phyloP scores from a whole-genome alignment of 2,329 filamentous ascomycete species.

The Aspergillus sp. region DNA sequence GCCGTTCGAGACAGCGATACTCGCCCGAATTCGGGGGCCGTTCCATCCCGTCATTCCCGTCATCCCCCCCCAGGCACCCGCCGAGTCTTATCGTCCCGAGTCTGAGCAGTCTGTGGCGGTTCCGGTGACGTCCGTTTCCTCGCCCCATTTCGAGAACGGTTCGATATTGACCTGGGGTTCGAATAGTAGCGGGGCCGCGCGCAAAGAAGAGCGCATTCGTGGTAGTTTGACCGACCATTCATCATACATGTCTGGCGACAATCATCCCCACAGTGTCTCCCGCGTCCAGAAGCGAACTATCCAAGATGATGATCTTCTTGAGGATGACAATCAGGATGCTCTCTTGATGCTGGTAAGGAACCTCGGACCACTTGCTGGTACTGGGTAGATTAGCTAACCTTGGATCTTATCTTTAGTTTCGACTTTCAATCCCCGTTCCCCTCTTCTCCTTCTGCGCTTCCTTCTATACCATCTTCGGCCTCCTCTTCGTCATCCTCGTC shows the following conservation, averaged over 20 bases:
- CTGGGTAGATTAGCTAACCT: constrained; percentile 6
- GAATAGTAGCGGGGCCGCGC: constrained; percentile 18
- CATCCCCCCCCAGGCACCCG: constrained; percentile 9
- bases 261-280: constrained; percentile 16
- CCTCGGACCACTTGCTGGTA: no score
- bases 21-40: no score
- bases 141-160: constrained; percentile 17
- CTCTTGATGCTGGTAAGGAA: constrained; percentile 38
- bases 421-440: constrained; percentile 50
- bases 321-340: constrained; percentile 34
- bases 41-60: constrained; percentile 12
- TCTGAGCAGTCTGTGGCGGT: constrained; percentile 12
- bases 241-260: constrained; percentile 30
- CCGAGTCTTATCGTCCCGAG: constrained; percentile 9
- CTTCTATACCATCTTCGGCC: constrained; percentile 50
- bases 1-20: constrained; percentile 14
- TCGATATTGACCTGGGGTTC: constrained; percentile 19
- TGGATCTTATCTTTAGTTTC: constrained; percentile 37
- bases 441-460: constrained; percentile 51
- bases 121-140: neutral
- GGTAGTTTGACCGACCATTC: constrained; percentile 30
- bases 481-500: constrained; percentile 48
- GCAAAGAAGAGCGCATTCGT: constrained; percentile 25
- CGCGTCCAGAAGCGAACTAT: constrained; percentile 23
- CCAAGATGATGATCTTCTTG: constrained; percentile 20